Evolutionary conservation across 805 yeast genomes (phyloP), one percentile per base, ranked within the genome.

Genomic region (Sugiyamaella chiloensis): DNA sequence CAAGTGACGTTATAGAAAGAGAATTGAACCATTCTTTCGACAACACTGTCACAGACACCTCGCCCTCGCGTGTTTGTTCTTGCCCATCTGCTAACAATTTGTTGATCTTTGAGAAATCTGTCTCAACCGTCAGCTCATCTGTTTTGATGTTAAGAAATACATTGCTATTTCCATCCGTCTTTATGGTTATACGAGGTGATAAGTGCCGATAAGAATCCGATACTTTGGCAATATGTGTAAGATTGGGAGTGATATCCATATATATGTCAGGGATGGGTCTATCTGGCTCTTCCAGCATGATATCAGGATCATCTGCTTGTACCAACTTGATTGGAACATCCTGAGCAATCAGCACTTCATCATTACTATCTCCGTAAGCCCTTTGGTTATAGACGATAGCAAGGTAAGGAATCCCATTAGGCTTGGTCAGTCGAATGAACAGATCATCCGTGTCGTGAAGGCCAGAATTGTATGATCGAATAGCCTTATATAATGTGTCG

Each of bases 301-400:
- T 60, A 11, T 73, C 72, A 47, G 79, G 81, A 50, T 76, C 79
- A 12, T 72, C 75, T 52, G 70, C 72, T 49, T 80, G 75, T 47
- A 85, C 58, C 35, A 86, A 68, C 54, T 81, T 70, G 1, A 86
- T 86, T 0, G 95, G 91, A 16, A 90, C 76, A 43, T 63, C 58
- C 42, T 67, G 72, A 21, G 56, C 49, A 1, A 68, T 60, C 19
- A 52, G 51, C 24, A 59, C 57, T 5, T 53, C 44, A 5, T 51
- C 52, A 6, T 19, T 30, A 9, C 46, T 52, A 7, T 51, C 61
- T 12, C 80, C 79, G 57, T 82, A 80, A 5, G 85, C 75, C 58
- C 84, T 88, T 51, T 76, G 74, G 14, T 86, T 72, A 2, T 77
- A 66, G 20, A 75, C 72, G 12, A 85, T 55, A 0, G 81, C 79